Evolutionary conservation across 108 stramenopile species (phyloP).

Genomic region (Seminavis robusta): DNA sequence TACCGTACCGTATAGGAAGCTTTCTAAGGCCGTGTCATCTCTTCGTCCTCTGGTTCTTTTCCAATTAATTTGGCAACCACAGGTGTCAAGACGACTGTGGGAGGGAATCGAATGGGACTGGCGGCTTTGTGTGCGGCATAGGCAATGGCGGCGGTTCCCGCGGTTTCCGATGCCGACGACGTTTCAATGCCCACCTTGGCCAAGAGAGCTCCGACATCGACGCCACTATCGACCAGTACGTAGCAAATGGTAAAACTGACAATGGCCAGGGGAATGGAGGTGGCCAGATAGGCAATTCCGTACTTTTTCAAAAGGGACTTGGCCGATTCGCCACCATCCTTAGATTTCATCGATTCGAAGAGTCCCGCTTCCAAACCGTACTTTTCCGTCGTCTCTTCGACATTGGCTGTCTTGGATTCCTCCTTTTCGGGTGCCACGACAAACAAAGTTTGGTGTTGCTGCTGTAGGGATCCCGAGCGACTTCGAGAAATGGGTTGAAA

Average conservation of each 20-base stretch:
- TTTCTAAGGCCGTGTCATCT: no score
- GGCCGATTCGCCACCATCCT: constrained; percentile 66
- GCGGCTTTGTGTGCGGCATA: constrained; percentile 97
- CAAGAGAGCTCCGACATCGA: constrained; percentile 80
- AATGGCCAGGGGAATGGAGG: constrained; percentile 90
- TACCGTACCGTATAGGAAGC: no score
- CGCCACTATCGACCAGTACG: constrained; percentile 79
- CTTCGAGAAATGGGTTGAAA: no score
- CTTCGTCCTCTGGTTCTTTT: constrained; percentile 68
- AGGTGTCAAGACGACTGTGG: constrained; percentile 93
- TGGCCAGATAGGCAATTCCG: constrained; percentile 91
- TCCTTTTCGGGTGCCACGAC: no score
- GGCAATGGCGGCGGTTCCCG: constrained; percentile 92
- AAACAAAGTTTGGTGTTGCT: no score
- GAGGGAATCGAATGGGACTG: constrained; percentile 95
- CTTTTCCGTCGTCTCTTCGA: constrained; percentile 76
- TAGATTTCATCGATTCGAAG: constrained; percentile 60
- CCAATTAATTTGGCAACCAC: constrained; percentile 92
- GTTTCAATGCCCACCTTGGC: constrained; percentile 81
- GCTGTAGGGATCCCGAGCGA: no score
- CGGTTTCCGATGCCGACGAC: constrained; percentile 63
- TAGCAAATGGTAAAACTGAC: constrained; percentile 89
- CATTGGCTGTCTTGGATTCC: no score
- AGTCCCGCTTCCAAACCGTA: constrained; percentile 90
- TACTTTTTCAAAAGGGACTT: constrained; percentile 87